These are phyloP conservation scores for Euptelea pleiosperma DNA, from an alignment of 164 flowering plant species.

Conservation along the genomic window DNA sequence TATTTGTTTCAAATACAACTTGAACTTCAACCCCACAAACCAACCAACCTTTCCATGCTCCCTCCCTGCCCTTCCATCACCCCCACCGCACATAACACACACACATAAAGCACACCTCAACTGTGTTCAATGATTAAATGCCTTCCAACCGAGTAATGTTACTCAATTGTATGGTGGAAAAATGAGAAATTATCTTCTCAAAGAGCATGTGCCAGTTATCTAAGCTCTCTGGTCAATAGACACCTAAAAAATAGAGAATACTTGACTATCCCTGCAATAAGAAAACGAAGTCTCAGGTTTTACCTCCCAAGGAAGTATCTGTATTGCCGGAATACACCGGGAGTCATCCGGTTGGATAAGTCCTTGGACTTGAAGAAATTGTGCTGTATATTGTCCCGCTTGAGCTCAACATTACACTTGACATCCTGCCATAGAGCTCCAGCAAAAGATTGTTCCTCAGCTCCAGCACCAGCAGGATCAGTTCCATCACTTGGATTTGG, in stretches of 20 bases:
- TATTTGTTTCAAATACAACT: too few species aligned
- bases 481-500: constrained; percentile 33
- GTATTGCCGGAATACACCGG: constrained; percentile 62
- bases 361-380: constrained; percentile 53
- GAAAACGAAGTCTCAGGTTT: neutral
- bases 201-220: neutral
- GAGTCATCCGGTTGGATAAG: constrained; percentile 65
- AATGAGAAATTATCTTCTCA: too few species aligned
- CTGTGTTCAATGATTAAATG: too few species aligned
- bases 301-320: constrained; percentile 90
- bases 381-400: constrained; percentile 47
- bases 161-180: too few species aligned
- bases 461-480: constrained; percentile 22
- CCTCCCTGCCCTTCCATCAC: neutral
- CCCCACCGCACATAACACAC: neutral
- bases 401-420: constrained; percentile 47
- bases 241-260: neutral
- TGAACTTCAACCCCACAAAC: neutral
- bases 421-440: constrained; percentile 85
- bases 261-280: neutral
- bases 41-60: neutral
- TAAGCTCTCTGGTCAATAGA: neutral
- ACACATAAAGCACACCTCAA: too few species aligned
- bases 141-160: too few species aligned
- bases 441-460: constrained; percentile 59